Evolutionary conservation across 1,139 yeast species (phyloP), one percentile per base, ranked within the genome.

Genomic region (Nakaseomyces kungkrabaensis): DNA sequence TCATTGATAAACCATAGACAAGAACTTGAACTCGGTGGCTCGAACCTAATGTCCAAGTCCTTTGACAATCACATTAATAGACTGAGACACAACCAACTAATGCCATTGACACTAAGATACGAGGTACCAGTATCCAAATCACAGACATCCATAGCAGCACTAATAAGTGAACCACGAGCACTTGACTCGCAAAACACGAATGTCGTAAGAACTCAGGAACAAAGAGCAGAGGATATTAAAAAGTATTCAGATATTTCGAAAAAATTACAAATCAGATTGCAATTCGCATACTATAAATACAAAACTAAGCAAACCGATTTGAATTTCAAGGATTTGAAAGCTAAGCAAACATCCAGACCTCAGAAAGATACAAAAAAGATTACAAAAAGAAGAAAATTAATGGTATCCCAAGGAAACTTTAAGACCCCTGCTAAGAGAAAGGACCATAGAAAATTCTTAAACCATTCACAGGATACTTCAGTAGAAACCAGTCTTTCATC

Each of bases 231-330:
- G 8, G 38, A 43, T 41, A 10, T 24, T 42, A 33, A 26, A 22
- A 51, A 53, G 37, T 54, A 54, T 32, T 43, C 51, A 7, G 59
- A 58, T 13, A 75, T 79, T 31, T 89, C 90, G 11, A 73, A 83
- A 47, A 77, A 79, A 61, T 73, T 87, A 60, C 82, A 82, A 62
- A 72, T 81, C 58, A 79, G 90, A 59, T 74, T 88, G 38, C 85
- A 82, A 61, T 70, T 87, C 58, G 97, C 97, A 1, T 77, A 84
- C 59, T 86, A 80, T 70, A 87, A 86, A 63, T 77, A 85, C 51
- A 77, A 70, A 50, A 79, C 83, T 2, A 73, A 79, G 57, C 85
- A 80, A 61, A 68, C 72, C 1, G 63, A 60, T 34, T 51, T 61
- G 37, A 62, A 58, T 33, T 63, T 63, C 49, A 51, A 52, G 31